Evolutionary conservation across 345 rosid species (phyloP).

Genomic region (Aurinia saxatilis): DNA sequence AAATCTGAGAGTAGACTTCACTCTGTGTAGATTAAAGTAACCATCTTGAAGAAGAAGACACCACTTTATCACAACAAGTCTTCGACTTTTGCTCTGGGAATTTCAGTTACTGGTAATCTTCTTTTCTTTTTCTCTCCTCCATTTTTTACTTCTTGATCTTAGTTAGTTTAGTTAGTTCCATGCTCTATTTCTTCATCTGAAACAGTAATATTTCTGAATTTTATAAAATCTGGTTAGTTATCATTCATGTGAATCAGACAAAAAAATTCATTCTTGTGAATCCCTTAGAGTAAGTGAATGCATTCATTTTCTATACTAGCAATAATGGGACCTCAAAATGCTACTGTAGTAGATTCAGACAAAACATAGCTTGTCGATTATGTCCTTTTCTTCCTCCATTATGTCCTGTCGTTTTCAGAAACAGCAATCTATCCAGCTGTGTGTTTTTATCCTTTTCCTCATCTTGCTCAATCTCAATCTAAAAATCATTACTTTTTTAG

Average conservation of each 20-base stretch:
- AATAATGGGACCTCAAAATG: neutral
- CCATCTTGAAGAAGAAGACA: conserved; percentile 7
- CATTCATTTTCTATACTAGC: neutral
- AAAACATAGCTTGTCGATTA: conserved; percentile 4
- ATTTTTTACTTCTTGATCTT: too few relatives aligned
- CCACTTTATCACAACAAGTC: neutral
- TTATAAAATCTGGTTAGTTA: neutral
- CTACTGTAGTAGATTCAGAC: conserved; percentile 12
- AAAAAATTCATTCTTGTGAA: neutral
- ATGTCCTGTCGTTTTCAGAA: conserved; percentile 9
- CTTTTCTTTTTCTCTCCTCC: neutral
- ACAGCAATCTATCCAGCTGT: conserved; percentile 15
- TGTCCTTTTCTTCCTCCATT: conserved; percentile 21
- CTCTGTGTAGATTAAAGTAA: conserved; percentile 18
- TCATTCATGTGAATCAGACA: neutral
- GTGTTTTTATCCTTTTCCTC: neutral
- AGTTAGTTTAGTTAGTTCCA: neutral
- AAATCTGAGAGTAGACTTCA: conserved; percentile 25
- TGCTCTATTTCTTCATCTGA: neutral
- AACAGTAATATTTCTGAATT: neutral
- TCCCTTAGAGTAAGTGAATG: neutral
- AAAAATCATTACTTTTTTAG: neutral
- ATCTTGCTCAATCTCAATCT: neutral
- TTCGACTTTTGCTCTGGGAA: neutral
- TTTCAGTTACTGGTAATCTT: conserved; percentile 6